These are phyloP conservation scores for Pezicula rhizophila DNA, from an alignment of 2,329 filamentous ascomycete genomes.

Conservation along the genomic window DNA sequence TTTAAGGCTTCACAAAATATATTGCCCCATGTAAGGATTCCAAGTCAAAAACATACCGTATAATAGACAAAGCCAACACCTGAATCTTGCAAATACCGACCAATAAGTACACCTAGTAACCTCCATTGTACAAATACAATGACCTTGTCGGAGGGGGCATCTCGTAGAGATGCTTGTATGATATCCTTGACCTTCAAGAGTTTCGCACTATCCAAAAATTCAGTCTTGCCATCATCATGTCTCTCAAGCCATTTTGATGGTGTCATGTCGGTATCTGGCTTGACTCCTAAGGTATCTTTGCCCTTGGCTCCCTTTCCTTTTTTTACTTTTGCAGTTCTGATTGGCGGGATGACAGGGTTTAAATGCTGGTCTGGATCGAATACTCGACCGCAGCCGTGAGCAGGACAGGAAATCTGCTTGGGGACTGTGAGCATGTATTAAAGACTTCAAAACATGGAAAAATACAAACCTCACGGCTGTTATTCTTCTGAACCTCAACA, in stretches of 20 bases:
- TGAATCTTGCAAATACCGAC: too few relatives aligned
- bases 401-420: not conserved
- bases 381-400: not conserved
- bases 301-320: not conserved
- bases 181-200: not conserved
- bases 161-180: not conserved
- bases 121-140: too few relatives aligned
- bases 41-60: too few relatives aligned
- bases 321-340: not conserved
- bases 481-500: not conserved
- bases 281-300: not conserved
- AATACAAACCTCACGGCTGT: not conserved
- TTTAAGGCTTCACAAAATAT: too few relatives aligned
- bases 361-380: not conserved
- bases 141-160: not conserved
- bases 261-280: not conserved
- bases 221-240: not conserved
- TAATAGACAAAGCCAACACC: too few relatives aligned
- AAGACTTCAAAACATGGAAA: too few relatives aligned
- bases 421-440: not conserved
- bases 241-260: not conserved
- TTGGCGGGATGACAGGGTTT: not conserved
- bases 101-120: too few relatives aligned
- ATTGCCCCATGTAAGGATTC: too few relatives aligned
- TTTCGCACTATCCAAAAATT: not conserved